These are phyloP conservation scores for Mucor piriformis DNA, from an alignment of 371 early-diverging fungal species.

Conservation along the genomic window DNA sequence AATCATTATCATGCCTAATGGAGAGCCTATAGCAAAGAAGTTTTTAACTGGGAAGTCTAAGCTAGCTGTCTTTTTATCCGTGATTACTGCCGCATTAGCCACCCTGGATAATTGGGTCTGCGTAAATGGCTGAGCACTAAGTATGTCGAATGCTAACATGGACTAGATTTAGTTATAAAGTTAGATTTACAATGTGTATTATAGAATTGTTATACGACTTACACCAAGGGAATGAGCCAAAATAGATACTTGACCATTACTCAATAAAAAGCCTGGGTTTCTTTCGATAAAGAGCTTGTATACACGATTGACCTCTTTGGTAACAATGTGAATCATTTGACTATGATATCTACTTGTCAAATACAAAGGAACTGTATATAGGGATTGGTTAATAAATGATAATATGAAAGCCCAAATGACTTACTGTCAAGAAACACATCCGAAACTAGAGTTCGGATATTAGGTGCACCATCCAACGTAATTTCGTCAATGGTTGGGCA, in stretches of 20 bases:
- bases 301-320: constrained; percentile 77
- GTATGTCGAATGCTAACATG: constrained; percentile 79
- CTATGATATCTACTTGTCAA: constrained; percentile 82
- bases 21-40: constrained; percentile 78
- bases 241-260: constrained; percentile 74
- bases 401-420: too few relatives aligned
- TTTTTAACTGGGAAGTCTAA: constrained; percentile 55
- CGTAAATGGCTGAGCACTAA: constrained; percentile 62
- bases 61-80: constrained; percentile 16
- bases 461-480: constrained; percentile 80
- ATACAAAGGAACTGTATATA: constrained; percentile 72
- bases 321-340: constrained; percentile 76
- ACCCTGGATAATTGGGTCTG: constrained; percentile 1
- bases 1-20: constrained; percentile 76
- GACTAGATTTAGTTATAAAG: too few relatives aligned
- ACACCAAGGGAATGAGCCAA: constrained; percentile 84
- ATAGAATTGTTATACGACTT: constrained; percentile 11
- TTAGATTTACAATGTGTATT: too few relatives aligned
- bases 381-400: too few relatives aligned
- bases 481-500: constrained; percentile 79
- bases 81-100: neutral
- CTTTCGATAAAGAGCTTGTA: constrained; percentile 70
- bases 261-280: constrained; percentile 71
- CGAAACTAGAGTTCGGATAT: constrained; percentile 78
- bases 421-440: constrained; percentile 85